Conservation (phyloP, 1,284 basidiomycete genomes). For the Naganishia sp. region DNA sequence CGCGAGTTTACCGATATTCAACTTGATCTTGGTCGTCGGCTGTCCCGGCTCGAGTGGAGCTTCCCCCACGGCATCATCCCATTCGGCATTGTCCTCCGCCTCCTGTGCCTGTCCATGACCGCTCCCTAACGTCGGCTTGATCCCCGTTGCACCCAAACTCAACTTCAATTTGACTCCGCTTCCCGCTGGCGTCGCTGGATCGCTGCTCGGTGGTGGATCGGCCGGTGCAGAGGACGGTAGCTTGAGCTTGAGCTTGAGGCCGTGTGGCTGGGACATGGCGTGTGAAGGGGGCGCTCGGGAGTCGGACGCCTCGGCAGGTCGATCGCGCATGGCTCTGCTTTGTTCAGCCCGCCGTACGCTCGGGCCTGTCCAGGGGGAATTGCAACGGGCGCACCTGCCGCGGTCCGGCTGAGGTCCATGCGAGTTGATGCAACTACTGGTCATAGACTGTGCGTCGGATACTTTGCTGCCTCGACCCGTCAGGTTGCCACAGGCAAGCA, state of each 20-base stretch:
- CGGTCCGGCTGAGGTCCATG: too few species aligned
- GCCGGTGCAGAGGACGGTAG: not conserved
- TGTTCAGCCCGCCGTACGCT: too few species aligned
- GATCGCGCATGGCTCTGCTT: not conserved
- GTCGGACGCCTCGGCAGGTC: not conserved
- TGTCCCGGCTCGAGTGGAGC: not conserved
- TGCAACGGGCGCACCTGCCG: too few species aligned
- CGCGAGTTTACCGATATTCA: constrained; percentile 26
- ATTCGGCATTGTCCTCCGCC: not conserved
- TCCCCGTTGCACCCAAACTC: not conserved
- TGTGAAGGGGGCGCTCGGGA: too few species aligned
- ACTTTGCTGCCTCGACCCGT: too few species aligned
- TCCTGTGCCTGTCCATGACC: not conserved
- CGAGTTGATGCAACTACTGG: too few species aligned
- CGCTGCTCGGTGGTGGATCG: not conserved
- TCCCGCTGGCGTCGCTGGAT: not conserved
- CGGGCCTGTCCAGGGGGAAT: too few species aligned
- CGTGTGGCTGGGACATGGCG: constrained; percentile 14
- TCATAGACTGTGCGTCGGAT: too few species aligned
- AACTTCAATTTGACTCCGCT: constrained; percentile 25
- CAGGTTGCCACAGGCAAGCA: too few species aligned
- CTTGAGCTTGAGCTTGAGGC: constrained; percentile 32
- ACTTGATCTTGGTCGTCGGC: constrained; percentile 28
- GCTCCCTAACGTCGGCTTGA: not conserved
- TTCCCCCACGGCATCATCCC: not conserved